A percentile compares a stretch with the other conserved stretches of the same genome.
Conservation (phyloP, 2,329 filamentous ascomycete genomes). For the Hansfordia pulvinata region DNA sequence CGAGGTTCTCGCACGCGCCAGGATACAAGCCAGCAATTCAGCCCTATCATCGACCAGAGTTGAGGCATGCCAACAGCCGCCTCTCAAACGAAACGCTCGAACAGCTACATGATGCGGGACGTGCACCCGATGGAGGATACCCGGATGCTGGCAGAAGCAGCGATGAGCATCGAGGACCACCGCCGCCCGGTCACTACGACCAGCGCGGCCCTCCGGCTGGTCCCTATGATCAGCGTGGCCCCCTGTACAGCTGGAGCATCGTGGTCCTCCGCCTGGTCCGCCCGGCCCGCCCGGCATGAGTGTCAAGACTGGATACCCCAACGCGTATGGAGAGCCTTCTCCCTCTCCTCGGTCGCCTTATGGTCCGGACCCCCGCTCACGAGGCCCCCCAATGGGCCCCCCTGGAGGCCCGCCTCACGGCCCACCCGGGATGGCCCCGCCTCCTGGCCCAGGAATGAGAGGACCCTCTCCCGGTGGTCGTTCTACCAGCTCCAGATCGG, state of each 20-base stretch:
- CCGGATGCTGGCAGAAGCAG: slow-evolving; percentile 15
- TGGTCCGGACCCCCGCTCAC: too few relatives aligned
- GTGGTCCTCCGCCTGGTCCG: too few relatives aligned
- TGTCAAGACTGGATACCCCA: too few relatives aligned
- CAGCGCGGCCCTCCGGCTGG: slow-evolving; percentile 26
- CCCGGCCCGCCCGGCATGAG: too few relatives aligned
- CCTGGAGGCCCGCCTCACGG: not conserved
- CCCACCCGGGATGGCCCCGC: too few relatives aligned
- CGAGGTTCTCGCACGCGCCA: slow-evolving; percentile 65
- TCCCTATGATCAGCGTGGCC: too few relatives aligned
- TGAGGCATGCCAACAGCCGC: slow-evolving; percentile 69
- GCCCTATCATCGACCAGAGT: slow-evolving; percentile 62
- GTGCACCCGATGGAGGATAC: slow-evolving; percentile 16
- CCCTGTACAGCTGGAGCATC: too few relatives aligned
- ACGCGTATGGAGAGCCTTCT: slow-evolving; percentile 19
- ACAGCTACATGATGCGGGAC: too few relatives aligned
- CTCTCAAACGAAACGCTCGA: slow-evolving; percentile 72
- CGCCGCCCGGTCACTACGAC: slow-evolving; percentile 17
- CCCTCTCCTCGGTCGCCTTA: slow-evolving; percentile 24
- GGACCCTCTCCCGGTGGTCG: too few relatives aligned
- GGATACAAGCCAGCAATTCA: slow-evolving; percentile 55
- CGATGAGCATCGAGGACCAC: slow-evolving; percentile 18
- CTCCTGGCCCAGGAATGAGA: too few relatives aligned
- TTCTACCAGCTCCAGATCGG: too few relatives aligned
- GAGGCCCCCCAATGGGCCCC: not conserved